Base-by-base conservation (phyloP, 2,329 filamentous ascomycete genomes). In the Podosphaera aphanis region DNA sequence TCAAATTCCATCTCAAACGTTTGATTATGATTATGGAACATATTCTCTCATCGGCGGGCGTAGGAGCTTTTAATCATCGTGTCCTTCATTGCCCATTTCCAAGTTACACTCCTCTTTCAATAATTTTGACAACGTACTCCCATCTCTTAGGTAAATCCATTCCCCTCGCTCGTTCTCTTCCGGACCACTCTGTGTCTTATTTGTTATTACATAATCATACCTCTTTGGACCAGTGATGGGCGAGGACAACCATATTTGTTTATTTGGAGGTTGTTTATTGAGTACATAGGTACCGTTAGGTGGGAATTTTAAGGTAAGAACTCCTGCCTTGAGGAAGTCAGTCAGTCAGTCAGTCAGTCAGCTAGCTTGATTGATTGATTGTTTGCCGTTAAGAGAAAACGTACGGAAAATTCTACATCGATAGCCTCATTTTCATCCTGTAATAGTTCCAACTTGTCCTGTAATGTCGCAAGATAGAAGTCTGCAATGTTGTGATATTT, bases 241-340 rank as follows among this genome's bases (percentile, higher is more conserved):
- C 38, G 84, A 93, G 33, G 83, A 90, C 40, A 95, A 74, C 90
- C 90, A 98, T 59, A 98, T 93, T 60, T 81, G 90, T 68, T 85
- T 90, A 69, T 94, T 95, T 18, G 88, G 85, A 0, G 90, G 90
- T 62, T 98, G 90, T 64, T 98, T 98, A 73, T 98, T 98, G 64
- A 98, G 72, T 49, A 98, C 83, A 60, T 92, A 98, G 25, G 75
- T 88, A 50, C 86, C 85, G 44, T 74, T 67, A 11, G 69, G 66
- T 1, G 75, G 73, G 54, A 83, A 74, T 5, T 66, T 69, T 56
- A 95, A 68, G 51, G 77, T 85, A 54, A 95, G 70, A 47, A 95
- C 85, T 46, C 90, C 88, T 46, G 83, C 73, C 86, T 94, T 55
- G 4, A 13, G 23, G 13, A 4, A 11, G 15, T n/a, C 25, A 40